Percentiles rank a stretch among this genome's conserved stretches.
Conservation (phyloP, 2,329 filamentous ascomycete species). For the Lithohypha guttulata region DNA sequence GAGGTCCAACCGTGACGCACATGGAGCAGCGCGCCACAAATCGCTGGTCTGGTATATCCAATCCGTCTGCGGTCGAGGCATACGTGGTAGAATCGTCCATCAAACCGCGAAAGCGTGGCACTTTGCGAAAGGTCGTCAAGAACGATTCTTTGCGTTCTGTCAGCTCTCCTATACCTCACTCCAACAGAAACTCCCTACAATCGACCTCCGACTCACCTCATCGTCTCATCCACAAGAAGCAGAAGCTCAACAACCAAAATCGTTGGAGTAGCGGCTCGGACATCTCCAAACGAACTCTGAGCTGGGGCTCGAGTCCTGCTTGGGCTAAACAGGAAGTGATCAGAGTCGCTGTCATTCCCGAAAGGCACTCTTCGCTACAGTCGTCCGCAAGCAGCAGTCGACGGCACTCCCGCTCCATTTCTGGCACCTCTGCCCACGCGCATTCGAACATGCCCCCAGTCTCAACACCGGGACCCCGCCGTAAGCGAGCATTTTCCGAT, state of each 20-base stretch:
- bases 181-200: slow-evolving; percentile 34
- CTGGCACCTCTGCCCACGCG: slow-evolving; percentile 26
- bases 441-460: slow-evolving; percentile 30
- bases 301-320: slow-evolving; percentile 24
- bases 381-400: slow-evolving; percentile 30
- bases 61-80: slow-evolving; percentile 45
- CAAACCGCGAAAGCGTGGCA: slow-evolving; percentile 35
- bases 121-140: slow-evolving; percentile 44
- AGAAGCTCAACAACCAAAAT: slow-evolving; percentile 39
- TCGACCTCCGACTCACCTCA: slow-evolving; percentile 34
- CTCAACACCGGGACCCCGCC: slow-evolving; percentile 25
- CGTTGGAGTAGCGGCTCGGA: slow-evolving; percentile 35
- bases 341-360: slow-evolving; percentile 38
- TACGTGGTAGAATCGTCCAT: slow-evolving; percentile 39
- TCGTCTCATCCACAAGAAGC: slow-evolving; percentile 41
- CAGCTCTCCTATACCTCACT: slow-evolving; percentile 34
- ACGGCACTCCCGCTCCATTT: slow-evolving; percentile 29
- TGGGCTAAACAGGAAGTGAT: slow-evolving; percentile 31
- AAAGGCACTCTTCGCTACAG: slow-evolving; percentile 35
- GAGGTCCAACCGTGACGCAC: slow-evolving; percentile 11
- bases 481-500: slow-evolving; percentile 33
- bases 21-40: slow-evolving; percentile 22
- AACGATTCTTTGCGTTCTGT: slow-evolving; percentile 41
- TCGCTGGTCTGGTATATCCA: slow-evolving; percentile 42
- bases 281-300: slow-evolving; percentile 27